These are phyloP conservation scores for Sherardia arvensis DNA, from an alignment of 257 asterid genomes.

Conservation along the genomic window DNA sequence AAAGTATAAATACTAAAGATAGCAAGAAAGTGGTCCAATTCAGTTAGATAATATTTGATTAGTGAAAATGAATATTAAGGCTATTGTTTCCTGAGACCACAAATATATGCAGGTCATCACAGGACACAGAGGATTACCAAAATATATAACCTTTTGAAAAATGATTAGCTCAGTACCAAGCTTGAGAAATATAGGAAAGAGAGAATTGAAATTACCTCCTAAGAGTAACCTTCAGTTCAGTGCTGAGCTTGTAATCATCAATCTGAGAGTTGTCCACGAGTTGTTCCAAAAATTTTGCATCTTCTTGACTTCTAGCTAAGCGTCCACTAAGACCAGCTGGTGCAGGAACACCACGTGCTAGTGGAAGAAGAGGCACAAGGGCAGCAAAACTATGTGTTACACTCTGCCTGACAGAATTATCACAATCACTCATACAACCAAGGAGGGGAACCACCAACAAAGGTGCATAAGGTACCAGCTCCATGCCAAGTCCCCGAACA, in stretches of 20 bases:
- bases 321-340: conserved; percentile 77
- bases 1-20: background rate
- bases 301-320: conserved; percentile 75
- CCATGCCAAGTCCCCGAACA: conserved; percentile 93
- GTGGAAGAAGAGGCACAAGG: conserved; percentile 92
- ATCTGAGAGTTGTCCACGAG: conserved; percentile 94
- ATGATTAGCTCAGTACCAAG: background rate
- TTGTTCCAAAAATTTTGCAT: conserved; percentile 90
- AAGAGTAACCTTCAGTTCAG: conserved; percentile 78
- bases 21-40: background rate
- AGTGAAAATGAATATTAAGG: background rate
- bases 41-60: background rate
- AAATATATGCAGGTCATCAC: background rate
- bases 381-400: conserved; percentile 98
- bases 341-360: conserved; percentile 77
- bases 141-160: background rate
- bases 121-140: background rate
- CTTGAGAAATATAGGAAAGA: background rate
- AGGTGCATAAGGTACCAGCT: conserved; percentile 95
- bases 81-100: background rate
- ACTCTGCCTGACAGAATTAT: conserved; percentile 94
- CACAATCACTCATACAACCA: conserved; percentile 95
- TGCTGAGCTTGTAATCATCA: conserved; percentile 83
- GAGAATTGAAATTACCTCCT: conserved; percentile 47
- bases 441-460: conserved; percentile 90